Evolutionary conservation across 495 filamentous ascomycete genomes (phyloP).

Genomic region (Penicillium simplicissimum): DNA sequence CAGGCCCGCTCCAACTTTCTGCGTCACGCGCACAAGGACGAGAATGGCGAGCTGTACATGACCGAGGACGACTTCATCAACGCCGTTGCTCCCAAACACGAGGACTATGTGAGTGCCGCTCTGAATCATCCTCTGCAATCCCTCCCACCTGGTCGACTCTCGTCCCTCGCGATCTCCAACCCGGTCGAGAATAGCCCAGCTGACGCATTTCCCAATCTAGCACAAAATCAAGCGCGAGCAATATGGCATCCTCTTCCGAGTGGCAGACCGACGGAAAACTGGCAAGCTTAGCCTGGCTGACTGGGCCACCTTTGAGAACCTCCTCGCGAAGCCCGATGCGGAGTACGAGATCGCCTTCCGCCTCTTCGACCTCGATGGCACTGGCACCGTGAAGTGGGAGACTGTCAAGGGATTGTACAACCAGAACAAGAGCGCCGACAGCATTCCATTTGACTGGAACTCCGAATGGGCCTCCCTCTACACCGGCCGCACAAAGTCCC

Average conservation of each 20-base stretch:
- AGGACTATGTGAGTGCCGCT: constrained; percentile 80
- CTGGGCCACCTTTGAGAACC: constrained; percentile 90
- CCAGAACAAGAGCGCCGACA: constrained; percentile 74
- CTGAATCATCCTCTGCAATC: background rate
- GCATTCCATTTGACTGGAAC: constrained; percentile 94
- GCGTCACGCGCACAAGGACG: constrained; percentile 73
- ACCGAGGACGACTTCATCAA: constrained; percentile 81
- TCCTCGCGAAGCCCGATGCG: constrained; percentile 90
- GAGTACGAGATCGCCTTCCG: constrained; percentile 99
- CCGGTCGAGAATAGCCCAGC: background rate
- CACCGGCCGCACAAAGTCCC: constrained; percentile 76
- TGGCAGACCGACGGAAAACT: constrained; percentile 74
- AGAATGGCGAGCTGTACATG: constrained; percentile 78
- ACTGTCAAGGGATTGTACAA: constrained; percentile 79
- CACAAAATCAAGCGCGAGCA: constrained; percentile 97
- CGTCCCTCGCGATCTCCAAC: background rate
- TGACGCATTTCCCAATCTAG: constrained; percentile 46
- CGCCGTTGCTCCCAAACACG: constrained; percentile 81
- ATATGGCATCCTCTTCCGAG: constrained; percentile 86
- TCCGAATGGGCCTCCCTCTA: constrained; percentile 97
- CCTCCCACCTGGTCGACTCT: background rate
- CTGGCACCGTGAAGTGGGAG: constrained; percentile 82
- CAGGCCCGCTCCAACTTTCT: constrained; percentile 73
- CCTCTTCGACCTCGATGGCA: constrained; percentile 83
- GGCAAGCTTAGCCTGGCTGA: constrained; percentile 78